phyloP scores from a whole-genome alignment of 768 basidiomycete genomes.

The Dioszegia crocea region DNA sequence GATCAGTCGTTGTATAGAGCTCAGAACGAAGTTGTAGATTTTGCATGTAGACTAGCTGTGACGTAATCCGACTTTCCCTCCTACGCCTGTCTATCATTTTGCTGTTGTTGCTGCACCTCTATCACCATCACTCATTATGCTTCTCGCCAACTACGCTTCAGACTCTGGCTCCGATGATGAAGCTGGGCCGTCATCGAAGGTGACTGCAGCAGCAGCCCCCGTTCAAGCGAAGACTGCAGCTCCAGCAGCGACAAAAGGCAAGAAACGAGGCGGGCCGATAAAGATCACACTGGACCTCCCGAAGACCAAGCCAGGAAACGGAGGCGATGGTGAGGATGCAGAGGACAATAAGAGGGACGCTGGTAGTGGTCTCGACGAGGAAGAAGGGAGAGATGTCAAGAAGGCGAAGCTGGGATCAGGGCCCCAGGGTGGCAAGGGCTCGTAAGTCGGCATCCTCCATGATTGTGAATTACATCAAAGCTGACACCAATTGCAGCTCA shows the following conservation, averaged over 20 bases:
- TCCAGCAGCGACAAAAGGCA: conserved; percentile 13
- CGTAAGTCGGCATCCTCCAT: conserved; percentile 18
- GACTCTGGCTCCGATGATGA: conserved; percentile 40
- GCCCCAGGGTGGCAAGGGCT: conserved; percentile 34
- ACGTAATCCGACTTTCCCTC: background rate
- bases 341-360: background rate
- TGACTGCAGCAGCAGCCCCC: background rate
- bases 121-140: conserved; percentile 16
- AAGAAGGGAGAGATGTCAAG: conserved; percentile 14
- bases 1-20: conserved; percentile 2
- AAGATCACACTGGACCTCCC: conserved; percentile 43
- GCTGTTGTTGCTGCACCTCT: too few species aligned
- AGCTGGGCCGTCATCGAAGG: conserved; percentile 12
- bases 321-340: conserved; percentile 15
- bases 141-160: conserved; percentile 41
- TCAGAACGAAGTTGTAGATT: too few species aligned
- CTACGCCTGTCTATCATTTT: too few species aligned
- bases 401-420: conserved; percentile 16
- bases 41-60: background rate
- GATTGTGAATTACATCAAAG: background rate
- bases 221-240: background rate
- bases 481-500: conserved; percentile 19
- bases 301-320: conserved; percentile 7
- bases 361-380: background rate
- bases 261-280: conserved; percentile 25